Base-by-base conservation (phyloP, 2,329 filamentous ascomycete genomes). In the Tolypocladium paradoxum region DNA sequence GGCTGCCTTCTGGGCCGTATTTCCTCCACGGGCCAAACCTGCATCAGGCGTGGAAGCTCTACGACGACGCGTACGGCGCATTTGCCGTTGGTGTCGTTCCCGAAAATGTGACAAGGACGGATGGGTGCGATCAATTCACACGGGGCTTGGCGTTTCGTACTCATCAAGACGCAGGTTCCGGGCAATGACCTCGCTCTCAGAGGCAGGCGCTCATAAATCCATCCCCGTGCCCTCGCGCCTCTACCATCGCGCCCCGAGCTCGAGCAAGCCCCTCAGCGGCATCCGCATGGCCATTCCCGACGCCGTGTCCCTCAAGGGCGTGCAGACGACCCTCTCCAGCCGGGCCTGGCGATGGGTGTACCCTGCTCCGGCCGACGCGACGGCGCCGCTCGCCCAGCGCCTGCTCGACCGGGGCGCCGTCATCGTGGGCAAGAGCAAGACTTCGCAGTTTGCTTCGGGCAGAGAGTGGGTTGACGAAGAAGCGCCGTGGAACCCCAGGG, bases 331-430 rank as follows among this genome's bases (percentile, higher is more conserved):
- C 1, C 71, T 77, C 34, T 83, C 82, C 0, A 84, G 81, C 52
- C 70, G 78, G 34, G 76, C 81, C 2, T 86, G 77, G 72, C 75
- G 74, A 24, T 67, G 75, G 35, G 64, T 85, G 3, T 78, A 82
- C 52, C 68, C 71, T 1, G 61, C 71, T 3, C 68, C 72, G 0
- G 62, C 62, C 4, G 71, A 66, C 2, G 61, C 59, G 3, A 83
- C 78, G 1, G 76, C 78, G 0, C 61, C 73, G 0, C 70, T 76
- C 1, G 73, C 83, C 0, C 76, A 81, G 50, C 69, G 72, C 2
- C 65, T 88, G 1, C 71, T 86, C 4, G 75, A 82, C 51, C 73
- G 79, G 2, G 84, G 85, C 0, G 83, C 80, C 0, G 65, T 79
- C 9, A 61, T 81, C 12, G 67, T 81, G 0, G 77, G 78, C 3